Evolutionary conservation across 1,284 basidiomycete genomes (phyloP).

Genomic region (Cryptococcus deneoformans): DNA sequence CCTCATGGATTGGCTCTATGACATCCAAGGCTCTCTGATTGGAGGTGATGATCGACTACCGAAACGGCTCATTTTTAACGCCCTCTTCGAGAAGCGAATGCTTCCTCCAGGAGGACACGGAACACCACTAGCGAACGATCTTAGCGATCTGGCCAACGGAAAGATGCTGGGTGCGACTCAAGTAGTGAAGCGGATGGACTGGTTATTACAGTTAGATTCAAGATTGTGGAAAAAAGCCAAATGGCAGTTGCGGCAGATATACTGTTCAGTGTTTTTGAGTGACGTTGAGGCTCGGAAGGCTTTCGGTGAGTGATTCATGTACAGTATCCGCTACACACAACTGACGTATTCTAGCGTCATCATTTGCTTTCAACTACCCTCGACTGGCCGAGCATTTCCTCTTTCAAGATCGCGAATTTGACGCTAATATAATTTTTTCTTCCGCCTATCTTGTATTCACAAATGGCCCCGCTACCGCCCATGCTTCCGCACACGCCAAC

Average conservation of each 20-base stretch:
- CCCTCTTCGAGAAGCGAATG: conserved; percentile 55
- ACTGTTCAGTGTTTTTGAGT: conserved; percentile 27
- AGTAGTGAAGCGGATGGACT: conserved; percentile 32
- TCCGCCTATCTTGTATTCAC: conserved; percentile 89
- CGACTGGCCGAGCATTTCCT: conserved; percentile 87
- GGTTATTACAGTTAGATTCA: conserved; percentile 42
- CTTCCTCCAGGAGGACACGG: conserved; percentile 16
- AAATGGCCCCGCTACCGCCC: conserved; percentile 70
- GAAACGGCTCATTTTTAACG: conserved; percentile 66
- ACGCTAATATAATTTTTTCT: conserved; percentile 82
- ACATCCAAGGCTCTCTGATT: conserved; percentile 64
- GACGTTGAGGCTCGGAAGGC: conserved; percentile 31
- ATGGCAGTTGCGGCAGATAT: conserved; percentile 43
- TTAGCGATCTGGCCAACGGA: conserved; percentile 22
- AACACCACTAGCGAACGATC: conserved; percentile 21
- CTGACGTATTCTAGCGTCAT: conserved; percentile 58
- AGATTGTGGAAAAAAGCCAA: conserved; percentile 44
- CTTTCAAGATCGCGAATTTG: conserved; percentile 84
- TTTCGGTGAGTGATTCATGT: conserved; percentile 24
- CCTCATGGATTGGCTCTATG: conserved; percentile 80
- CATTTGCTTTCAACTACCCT: conserved; percentile 80
- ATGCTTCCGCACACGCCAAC: conserved; percentile 69
- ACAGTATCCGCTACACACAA: not conserved
- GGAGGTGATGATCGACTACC: conserved; percentile 61
- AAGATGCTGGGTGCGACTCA: conserved; percentile 5